Conservation (phyloP, 176 grass and related monocot species). For the Aegilops speltoides region DNA sequence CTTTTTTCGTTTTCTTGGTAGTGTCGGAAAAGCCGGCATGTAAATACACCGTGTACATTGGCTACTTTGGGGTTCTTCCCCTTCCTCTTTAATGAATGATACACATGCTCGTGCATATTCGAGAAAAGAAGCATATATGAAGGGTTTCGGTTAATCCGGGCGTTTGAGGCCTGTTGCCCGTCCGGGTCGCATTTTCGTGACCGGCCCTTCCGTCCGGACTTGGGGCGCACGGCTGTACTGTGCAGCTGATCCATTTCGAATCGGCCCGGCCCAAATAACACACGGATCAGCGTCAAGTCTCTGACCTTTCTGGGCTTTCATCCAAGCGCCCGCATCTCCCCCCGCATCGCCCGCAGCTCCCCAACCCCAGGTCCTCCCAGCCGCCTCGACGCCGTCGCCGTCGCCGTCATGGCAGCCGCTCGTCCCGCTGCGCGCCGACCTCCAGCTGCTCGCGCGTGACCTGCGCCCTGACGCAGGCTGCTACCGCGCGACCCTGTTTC, state of each 20-base stretch:
- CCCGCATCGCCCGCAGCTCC: neutral
- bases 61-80: no score
- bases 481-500: neutral
- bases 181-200: no score
- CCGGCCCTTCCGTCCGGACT: no score
- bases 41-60: no score
- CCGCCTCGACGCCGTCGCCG: neutral
- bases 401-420: neutral
- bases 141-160: no score
- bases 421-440: neutral
- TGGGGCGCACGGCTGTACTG: no score
- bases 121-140: no score
- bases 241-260: neutral
- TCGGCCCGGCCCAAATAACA: neutral
- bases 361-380: constrained; percentile 9
- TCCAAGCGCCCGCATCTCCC: neutral
- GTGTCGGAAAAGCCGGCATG: no score
- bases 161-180: no score
- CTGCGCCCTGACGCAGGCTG: neutral
- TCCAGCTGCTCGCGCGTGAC: neutral
- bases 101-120: no score
- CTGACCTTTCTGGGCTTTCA: neutral
- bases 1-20: no score
- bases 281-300: neutral
- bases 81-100: no score